A percentile compares a stretch with the other conserved stretches of the same genome.
These are phyloP conservation scores for Brassica rapa DNA, from an alignment of 345 rosid species.

Conservation along the genomic window DNA sequence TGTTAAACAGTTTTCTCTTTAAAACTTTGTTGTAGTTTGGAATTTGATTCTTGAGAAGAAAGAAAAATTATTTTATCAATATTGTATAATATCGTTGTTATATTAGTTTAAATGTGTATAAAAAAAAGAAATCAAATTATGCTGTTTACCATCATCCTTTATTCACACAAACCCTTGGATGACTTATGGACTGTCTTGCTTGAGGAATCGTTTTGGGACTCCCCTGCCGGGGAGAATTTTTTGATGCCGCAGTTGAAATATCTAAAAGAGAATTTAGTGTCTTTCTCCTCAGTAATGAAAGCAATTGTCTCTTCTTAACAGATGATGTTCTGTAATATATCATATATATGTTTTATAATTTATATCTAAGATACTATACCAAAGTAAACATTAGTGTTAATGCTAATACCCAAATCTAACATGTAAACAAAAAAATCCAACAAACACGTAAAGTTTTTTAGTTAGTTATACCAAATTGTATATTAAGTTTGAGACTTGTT, in stretches of 20 bases:
- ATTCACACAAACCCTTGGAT: neutral
- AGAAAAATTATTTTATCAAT: neutral
- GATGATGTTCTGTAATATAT: neutral
- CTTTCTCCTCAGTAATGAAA: no score
- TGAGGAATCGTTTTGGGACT: no score
- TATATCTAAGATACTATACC: neutral
- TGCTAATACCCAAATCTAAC: neutral
- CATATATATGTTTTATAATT: neutral
- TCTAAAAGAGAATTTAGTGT: no score
- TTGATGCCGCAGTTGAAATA: no score
- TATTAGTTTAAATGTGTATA: neutral
- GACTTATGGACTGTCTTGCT: neutral
- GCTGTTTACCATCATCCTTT: neutral
- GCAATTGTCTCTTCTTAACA: neutral
- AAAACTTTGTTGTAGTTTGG: constrained; percentile 32
- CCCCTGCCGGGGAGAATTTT: no score
- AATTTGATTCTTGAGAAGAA: constrained; percentile 26
- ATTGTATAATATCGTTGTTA: neutral
- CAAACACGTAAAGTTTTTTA: neutral
- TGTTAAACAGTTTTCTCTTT: neutral
- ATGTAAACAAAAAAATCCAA: neutral
- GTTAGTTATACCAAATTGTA: neutral
- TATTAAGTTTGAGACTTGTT: neutral
- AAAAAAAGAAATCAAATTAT: neutral
- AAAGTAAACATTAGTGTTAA: neutral